Percentiles rank a stretch among this genome's conserved stretches.
Evolutionary conservation across 2,329 filamentous ascomycete genomes (phyloP).

Genomic region (Parastagonospora avenae): DNA sequence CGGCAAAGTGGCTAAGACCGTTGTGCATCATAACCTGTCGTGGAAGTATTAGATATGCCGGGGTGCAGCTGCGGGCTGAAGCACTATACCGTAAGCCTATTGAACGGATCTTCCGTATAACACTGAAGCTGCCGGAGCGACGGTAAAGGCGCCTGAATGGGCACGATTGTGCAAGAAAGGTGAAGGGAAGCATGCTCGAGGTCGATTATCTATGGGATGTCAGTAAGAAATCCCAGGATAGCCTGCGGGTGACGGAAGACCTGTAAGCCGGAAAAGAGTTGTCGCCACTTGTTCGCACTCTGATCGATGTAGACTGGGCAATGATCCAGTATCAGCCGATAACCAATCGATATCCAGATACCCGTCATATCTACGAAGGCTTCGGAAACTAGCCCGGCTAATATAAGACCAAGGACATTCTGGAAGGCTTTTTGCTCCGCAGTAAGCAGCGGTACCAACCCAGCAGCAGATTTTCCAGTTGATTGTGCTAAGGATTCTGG

Average conservation of each 20-base stretch:
- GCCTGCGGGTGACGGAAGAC: neutral
- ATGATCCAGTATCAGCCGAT: slow-evolving; percentile 50
- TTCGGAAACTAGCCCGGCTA: slow-evolving; percentile 50
- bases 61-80: neutral
- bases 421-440: slow-evolving; percentile 52
- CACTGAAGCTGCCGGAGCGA: slow-evolving; percentile 40
- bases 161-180: slow-evolving; percentile 50
- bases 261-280: slow-evolving; percentile 47
- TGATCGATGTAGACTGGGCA: slow-evolving; percentile 49
- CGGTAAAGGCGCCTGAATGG: slow-evolving; percentile 47
- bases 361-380: slow-evolving; percentile 52
- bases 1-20: slow-evolving; percentile 51
- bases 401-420: slow-evolving; percentile 50
- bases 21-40: slow-evolving; percentile 50
- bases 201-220: slow-evolving; percentile 44
- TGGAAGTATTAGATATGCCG: neutral
- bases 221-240: neutral
- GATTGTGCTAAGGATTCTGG: slow-evolving; percentile 26
- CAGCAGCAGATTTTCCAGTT: slow-evolving; percentile 11
- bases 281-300: slow-evolving; percentile 49
- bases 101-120: slow-evolving; percentile 49
- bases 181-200: slow-evolving; percentile 53
- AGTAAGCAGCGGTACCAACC: slow-evolving; percentile 8
- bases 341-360: slow-evolving; percentile 53
- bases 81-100: slow-evolving; percentile 45